phyloP scores from a whole-genome alignment of 176 grass and related monocot genomes.

The Raddia distichophylla region DNA sequence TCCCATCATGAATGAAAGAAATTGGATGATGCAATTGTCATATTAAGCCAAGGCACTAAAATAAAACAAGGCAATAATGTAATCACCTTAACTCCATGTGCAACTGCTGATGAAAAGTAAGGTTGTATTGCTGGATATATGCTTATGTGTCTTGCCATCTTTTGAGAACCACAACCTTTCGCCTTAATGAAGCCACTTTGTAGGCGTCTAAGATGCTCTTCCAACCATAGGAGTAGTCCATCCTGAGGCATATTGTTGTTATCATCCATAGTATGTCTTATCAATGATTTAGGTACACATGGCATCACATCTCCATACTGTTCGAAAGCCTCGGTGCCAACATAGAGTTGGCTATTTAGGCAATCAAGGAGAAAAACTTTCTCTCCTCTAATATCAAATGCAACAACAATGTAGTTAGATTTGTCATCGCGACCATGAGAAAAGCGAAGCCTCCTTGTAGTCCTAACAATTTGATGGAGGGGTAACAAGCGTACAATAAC shows the following conservation, averaged over 20 bases:
- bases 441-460: constrained; percentile 28
- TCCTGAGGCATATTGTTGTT: constrained; percentile 51
- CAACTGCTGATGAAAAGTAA: constrained; percentile 49
- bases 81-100: constrained; percentile 60
- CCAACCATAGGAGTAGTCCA: constrained; percentile 60
- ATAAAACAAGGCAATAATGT: background rate
- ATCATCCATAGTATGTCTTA: constrained; percentile 31
- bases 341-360: constrained; percentile 49
- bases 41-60: background rate
- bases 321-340: constrained; percentile 47
- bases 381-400: constrained; percentile 10
- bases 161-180: background rate
- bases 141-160: constrained; percentile 37
- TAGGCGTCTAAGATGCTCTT: constrained; percentile 54
- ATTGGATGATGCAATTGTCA: background rate
- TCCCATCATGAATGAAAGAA: background rate
- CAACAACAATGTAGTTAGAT: constrained; percentile 44
- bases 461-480: constrained; percentile 22
- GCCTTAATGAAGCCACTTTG: constrained; percentile 53
- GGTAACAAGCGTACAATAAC: constrained; percentile 61
- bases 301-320: constrained; percentile 45
- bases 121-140: constrained; percentile 55
- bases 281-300: constrained; percentile 50
- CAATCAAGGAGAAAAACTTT: constrained; percentile 63
- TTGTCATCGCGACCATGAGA: constrained; percentile 6